Evolutionary conservation across 192 early-diverging fungal genomes (phyloP), one percentile per base, ranked within the genome.

Genomic region (Mortierella antarctica): DNA sequence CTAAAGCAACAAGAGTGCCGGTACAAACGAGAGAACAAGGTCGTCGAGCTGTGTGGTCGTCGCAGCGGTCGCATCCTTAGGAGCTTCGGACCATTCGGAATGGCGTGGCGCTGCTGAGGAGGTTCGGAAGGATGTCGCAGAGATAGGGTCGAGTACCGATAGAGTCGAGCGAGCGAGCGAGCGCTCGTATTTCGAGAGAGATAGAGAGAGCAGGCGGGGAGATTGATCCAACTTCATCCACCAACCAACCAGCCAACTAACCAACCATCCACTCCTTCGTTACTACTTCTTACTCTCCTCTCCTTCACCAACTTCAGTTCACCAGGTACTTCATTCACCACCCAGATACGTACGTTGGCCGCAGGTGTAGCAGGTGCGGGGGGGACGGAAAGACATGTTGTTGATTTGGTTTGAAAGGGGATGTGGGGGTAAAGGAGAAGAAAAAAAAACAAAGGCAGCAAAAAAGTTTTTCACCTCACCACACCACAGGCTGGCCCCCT

Each of bases 361-460:
- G 53, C 75, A 79, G 69, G 68, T 79, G 75, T 65, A 79, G 75
- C 75, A 79, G 67, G 68, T 79, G 69, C 75, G 75, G 50, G 75
- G 75, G 56, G 64, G 57, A 75, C 75, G 75, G 75, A 65, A 79
- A 64, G 75, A 71, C 75, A 79, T 77, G 46, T 44, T 71, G 60
- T 51, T 18, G 17, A 20, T 39, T n/a, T 59, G 17, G 40, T 17
- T 17, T 23, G 8, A 67, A 71, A 51, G 42, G 21, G 39, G 55
- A 59, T 44, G 42, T 53, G 62, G 64, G 52, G 62, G 51, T 50
- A 49, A 61, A 31, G 49, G 47, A 47, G 65, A 65, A 62, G 63
- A 62, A 60, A 59, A 67, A 66, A 69, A 75, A 66, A 60, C 44
- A 56, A 58, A 67, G 56, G 41, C 42, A 17, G 21, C 57, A 60